Evolutionary conservation across 1,284 basidiomycete species (phyloP).

Genomic region (Dichomitus squalens): DNA sequence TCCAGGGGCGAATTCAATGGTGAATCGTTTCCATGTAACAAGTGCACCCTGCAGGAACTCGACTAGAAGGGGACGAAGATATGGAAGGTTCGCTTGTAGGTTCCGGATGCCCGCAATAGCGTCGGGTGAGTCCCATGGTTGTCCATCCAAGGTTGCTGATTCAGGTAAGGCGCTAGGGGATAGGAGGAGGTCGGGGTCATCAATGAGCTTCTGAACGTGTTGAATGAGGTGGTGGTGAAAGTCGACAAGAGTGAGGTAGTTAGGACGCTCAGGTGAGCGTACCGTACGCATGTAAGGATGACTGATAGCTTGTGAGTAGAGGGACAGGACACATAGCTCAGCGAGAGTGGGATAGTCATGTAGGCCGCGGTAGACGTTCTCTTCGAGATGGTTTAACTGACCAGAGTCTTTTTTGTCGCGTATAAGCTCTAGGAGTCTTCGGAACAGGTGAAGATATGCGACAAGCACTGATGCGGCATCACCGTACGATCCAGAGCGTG

Average conservation of each 20-base stretch:
- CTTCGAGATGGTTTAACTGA: slow-evolving; percentile 34
- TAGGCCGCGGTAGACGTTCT: slow-evolving; percentile 36
- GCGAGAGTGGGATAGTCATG: slow-evolving; percentile 38
- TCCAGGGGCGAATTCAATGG: neutral
- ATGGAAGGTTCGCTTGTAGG: neutral
- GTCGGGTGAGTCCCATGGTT: slow-evolving; percentile 27
- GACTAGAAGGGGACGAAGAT: neutral
- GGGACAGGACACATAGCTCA: slow-evolving; percentile 35
- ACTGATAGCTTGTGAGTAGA: slow-evolving; percentile 30
- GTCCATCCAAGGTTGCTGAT: slow-evolving; percentile 25
- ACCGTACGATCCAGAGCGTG: slow-evolving; percentile 31
- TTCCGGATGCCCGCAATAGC: neutral
- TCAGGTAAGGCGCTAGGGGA: slow-evolving; percentile 8
- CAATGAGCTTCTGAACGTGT: slow-evolving; percentile 23
- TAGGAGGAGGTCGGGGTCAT: slow-evolving; percentile 23
- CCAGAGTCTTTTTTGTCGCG: slow-evolving; percentile 26
- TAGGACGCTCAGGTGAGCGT: slow-evolving; percentile 3
- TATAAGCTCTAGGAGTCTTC: slow-evolving; percentile 26
- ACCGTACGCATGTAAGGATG: slow-evolving; percentile 20
- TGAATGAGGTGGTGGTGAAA: slow-evolving; percentile 13
- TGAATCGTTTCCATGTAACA: neutral
- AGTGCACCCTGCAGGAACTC: neutral
- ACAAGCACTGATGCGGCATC: slow-evolving; percentile 29
- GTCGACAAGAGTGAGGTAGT: slow-evolving; percentile 12
- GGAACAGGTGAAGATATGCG: slow-evolving; percentile 6